These are phyloP conservation scores for Liquidambar formosana DNA, from an alignment of 164 flowering plant genomes.

Conservation along the genomic window DNA sequence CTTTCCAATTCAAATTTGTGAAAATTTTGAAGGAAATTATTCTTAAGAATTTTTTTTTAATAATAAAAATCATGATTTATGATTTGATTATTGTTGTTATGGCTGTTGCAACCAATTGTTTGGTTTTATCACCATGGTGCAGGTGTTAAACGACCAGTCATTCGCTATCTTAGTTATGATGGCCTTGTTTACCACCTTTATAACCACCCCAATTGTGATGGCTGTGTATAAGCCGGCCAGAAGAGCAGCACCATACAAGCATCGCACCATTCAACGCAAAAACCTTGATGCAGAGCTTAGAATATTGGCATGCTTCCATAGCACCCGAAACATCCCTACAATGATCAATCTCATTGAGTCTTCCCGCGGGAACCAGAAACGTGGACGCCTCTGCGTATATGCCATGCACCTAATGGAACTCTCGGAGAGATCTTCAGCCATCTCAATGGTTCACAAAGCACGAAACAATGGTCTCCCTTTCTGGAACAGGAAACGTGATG, in stretches of 20 bases:
- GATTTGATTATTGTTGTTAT: too few species aligned
- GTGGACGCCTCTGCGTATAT: slow-evolving; percentile 34
- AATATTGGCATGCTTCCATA: slow-evolving; percentile 45
- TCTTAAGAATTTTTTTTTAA: too few species aligned
- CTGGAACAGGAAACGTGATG: slow-evolving; percentile 31
- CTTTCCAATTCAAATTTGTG: too few species aligned
- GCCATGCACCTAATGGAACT: slow-evolving; percentile 67
- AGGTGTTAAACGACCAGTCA: not conserved
- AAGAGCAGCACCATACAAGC: slow-evolving; percentile 30
- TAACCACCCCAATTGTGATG: too few species aligned
- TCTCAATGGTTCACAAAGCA: slow-evolving; percentile 53
- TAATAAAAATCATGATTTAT: too few species aligned
- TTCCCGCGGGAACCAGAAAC: slow-evolving; percentile 41
- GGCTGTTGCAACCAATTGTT: too few species aligned
- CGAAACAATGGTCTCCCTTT: too few species aligned
- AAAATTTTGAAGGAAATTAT: too few species aligned
- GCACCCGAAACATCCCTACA: slow-evolving; percentile 44
- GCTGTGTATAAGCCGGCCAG: slow-evolving; percentile 49
- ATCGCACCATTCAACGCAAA: too few species aligned
- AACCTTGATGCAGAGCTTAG: too few species aligned
- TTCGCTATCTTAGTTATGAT: slow-evolving; percentile 10
- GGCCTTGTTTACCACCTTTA: too few species aligned
- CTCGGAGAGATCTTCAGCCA: slow-evolving; percentile 57
- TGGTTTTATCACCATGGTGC: too few species aligned
- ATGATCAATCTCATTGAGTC: slow-evolving; percentile 49